These are phyloP conservation scores for Plenodomus lindquistii DNA, from an alignment of 2,329 filamentous ascomycete genomes.

Conservation along the genomic window DNA sequence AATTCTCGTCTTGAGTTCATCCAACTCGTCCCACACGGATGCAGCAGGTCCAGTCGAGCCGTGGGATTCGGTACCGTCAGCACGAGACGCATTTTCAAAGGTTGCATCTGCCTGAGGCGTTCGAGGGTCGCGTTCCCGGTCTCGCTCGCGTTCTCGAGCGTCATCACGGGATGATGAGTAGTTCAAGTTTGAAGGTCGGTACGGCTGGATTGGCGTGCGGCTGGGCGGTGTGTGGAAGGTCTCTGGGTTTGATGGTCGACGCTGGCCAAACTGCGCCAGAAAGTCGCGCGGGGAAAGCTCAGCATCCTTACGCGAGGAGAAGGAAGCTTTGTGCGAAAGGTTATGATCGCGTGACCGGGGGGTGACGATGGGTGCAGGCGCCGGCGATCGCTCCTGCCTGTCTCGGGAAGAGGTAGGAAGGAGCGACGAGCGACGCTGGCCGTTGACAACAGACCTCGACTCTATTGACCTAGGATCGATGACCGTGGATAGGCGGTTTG, in stretches of 20 bases:
- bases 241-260: slow-evolving; percentile 40
- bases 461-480: slow-evolving; percentile 28
- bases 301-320: slow-evolving; percentile 30
- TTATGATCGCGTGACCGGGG: slow-evolving; percentile 31
- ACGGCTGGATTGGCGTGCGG: slow-evolving; percentile 37
- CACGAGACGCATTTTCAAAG: slow-evolving; percentile 34
- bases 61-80: slow-evolving; percentile 72
- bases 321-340: slow-evolving; percentile 36
- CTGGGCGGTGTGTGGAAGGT: slow-evolving; percentile 36
- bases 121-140: slow-evolving; percentile 22
- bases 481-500: slow-evolving; percentile 31
- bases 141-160: slow-evolving; percentile 8
- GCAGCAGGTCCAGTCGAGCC: slow-evolving; percentile 86
- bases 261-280: slow-evolving; percentile 33
- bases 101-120: slow-evolving; percentile 30
- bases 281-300: slow-evolving; percentile 42
- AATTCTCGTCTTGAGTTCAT: slow-evolving; percentile 92
- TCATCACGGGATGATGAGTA: slow-evolving; percentile 39
- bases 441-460: not conserved
- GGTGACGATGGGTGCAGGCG: slow-evolving; percentile 16
- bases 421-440: slow-evolving; percentile 38
- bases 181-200: slow-evolving; percentile 43
- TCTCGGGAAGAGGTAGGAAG: slow-evolving; percentile 33
- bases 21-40: slow-evolving; percentile 96
- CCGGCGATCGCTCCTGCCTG: slow-evolving; percentile 32